Evolutionary conservation across 441 rosid species (phyloP), one percentile per base, ranked within the genome.

Genomic region (Adansonia grandidieri): DNA sequence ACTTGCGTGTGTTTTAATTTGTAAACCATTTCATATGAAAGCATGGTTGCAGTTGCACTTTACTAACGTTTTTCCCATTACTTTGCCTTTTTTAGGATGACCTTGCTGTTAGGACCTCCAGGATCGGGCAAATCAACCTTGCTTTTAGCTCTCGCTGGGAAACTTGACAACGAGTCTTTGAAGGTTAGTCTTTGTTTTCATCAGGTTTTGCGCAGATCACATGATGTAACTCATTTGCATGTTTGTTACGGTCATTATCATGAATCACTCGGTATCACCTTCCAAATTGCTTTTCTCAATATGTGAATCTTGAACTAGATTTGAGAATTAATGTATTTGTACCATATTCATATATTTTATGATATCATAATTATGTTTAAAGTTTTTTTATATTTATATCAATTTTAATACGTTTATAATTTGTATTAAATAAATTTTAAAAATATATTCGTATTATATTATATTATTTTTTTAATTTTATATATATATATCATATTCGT

Each of bases 111-210:
- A 75, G 99, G 98, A 82, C 98, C 99, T 70, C 99, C 99, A 0
- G 97, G 97, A 53, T 91, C 98, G 0, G 99, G 98, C 10, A 94
- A 94, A 86, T 92, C 98, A n/a, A 84, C 95, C 40, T 85, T 94
- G 81, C 94, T 96, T 51, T 81, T 82, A 78, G 96, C 97, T 82
- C 94, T 96, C 10, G 88, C 98, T 0, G 99, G 99, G 65, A 96
- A 96, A 82, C 94, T 94, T 80, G 92, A 82, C 40, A 5, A 6
- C 73, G 42, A 81, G 75, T 78, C 71, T 58, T 70, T 95, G 65
- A 82, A 90, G 92, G 99, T 92, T 72, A 54, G 89, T 79, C 37
- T 3, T 71, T 9, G 48, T 70, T 47, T 47, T 17, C 40, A 9
- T 28, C 50, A 42, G 14, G 19, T 15, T 42, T 24, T 53, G 22